phyloP scores from a whole-genome alignment of 805 yeast genomes.

The Ogataea degrootiae region DNA sequence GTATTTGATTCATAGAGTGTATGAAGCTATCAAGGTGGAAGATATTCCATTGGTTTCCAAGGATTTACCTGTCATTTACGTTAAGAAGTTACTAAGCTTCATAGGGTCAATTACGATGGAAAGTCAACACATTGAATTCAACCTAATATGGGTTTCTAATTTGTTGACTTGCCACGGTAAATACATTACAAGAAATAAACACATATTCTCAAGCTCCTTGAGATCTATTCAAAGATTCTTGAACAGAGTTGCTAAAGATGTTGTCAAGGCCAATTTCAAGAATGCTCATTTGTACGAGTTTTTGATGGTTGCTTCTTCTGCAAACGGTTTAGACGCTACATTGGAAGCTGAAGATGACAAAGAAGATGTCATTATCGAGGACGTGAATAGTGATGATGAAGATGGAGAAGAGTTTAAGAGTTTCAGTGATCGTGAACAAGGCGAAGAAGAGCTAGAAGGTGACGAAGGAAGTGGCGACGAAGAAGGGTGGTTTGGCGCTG shows the following conservation, averaged over 20 bases:
- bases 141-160: constrained; percentile 73
- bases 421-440: constrained; percentile 16
- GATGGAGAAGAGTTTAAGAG: constrained; percentile 19
- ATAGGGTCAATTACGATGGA: constrained; percentile 64
- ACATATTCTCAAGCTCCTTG: constrained; percentile 56
- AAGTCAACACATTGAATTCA: constrained; percentile 81
- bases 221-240: constrained; percentile 73
- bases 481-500: constrained; percentile 34
- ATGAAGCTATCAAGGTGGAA: constrained; percentile 64
- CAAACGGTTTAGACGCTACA: constrained; percentile 11
- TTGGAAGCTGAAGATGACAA: constrained; percentile 25
- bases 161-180: constrained; percentile 72
- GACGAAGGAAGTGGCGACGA: constrained; percentile 30
- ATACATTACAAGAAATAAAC: constrained; percentile 58
- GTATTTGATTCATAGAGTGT: constrained; percentile 65
- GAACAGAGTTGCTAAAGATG: constrained; percentile 68
- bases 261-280: constrained; percentile 48
- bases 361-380: constrained; percentile 21
- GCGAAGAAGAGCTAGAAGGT: constrained; percentile 22
- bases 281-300: constrained; percentile 54
- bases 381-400: constrained; percentile 20
- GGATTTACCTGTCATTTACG: constrained; percentile 75
- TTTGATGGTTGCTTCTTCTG: constrained; percentile 29
- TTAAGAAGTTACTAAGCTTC: constrained; percentile 60
- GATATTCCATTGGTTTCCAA: constrained; percentile 64